Conservation (phyloP, 192 early-diverging fungal species). For the Lobosporangium transversale region DNA sequence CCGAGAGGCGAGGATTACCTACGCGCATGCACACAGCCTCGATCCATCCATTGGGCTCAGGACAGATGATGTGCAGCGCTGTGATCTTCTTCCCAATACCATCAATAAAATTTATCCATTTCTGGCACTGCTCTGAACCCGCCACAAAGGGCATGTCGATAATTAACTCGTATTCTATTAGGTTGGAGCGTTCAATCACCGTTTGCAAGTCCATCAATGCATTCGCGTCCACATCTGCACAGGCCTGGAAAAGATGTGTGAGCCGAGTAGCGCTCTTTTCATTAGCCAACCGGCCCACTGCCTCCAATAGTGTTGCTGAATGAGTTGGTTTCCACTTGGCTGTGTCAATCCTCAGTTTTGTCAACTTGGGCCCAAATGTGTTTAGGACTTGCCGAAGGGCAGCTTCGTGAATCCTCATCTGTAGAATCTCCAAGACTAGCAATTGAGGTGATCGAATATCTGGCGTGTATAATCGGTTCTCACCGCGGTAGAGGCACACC, state of each 20-base stretch:
- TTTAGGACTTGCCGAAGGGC: neutral
- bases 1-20: too few relatives aligned
- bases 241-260: neutral
- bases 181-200: neutral
- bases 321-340: neutral
- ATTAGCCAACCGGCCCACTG: neutral
- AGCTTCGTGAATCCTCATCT: neutral
- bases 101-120: neutral
- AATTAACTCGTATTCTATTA: neutral
- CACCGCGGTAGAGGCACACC: neutral
- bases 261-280: neutral
- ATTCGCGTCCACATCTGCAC: neutral
- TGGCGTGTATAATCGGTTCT: neutral
- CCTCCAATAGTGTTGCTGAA: neutral
- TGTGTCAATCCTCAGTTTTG: neutral
- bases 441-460: neutral
- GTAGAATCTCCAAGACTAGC: neutral
- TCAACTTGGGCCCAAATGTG: neutral
- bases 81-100: neutral
- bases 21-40: too few relatives aligned
- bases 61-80: neutral
- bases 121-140: neutral
- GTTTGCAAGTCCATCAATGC: neutral
- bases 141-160: neutral
- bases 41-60: neutral